These are phyloP conservation scores for Coemansia reversa DNA, from an alignment of 192 early-diverging fungal genomes.

Conservation along the genomic window DNA sequence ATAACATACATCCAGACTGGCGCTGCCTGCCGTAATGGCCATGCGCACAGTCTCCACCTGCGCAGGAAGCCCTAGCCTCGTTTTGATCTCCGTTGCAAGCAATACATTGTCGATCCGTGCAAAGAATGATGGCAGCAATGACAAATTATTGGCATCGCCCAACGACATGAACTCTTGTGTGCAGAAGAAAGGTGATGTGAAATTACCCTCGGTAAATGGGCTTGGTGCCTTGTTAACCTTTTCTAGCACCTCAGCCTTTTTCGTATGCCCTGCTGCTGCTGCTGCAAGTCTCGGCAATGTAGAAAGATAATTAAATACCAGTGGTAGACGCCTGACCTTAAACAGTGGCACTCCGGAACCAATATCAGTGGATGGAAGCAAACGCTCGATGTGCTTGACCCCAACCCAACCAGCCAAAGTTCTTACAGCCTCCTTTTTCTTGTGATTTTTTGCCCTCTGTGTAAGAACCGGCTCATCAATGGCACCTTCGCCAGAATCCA, in stretches of 20 bases:
- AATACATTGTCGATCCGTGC: conserved; percentile 61
- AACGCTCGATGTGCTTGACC: conserved; percentile 19
- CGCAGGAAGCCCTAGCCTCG: conserved; percentile 42
- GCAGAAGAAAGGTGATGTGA: conserved; percentile 49
- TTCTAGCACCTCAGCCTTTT: not conserved
- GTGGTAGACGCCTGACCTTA: conserved; percentile 12
- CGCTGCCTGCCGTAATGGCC: conserved; percentile 74
- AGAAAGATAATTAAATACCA: conserved; percentile 30
- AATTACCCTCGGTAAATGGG: not conserved
- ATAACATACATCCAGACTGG: conserved; percentile 70
- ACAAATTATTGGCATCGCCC: conserved; percentile 26
- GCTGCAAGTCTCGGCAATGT: not conserved
- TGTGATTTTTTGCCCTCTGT: not conserved
- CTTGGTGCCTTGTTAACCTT: not conserved
- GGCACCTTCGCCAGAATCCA: not conserved
- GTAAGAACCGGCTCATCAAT: not conserved
- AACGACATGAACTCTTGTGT: conserved; percentile 24
- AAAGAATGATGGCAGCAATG: conserved; percentile 65
- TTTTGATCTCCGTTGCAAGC: conserved; percentile 49
- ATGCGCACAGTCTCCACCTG: conserved; percentile 52
- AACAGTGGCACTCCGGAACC: conserved; percentile 35
- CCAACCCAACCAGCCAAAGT: conserved; percentile 26
- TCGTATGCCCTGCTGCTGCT: not conserved
- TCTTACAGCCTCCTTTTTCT: not conserved
- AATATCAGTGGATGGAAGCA: conserved; percentile 17